Base-by-base conservation (phyloP, 2,329 filamentous ascomycete species). In the Aureobasidium mangrovei region DNA sequence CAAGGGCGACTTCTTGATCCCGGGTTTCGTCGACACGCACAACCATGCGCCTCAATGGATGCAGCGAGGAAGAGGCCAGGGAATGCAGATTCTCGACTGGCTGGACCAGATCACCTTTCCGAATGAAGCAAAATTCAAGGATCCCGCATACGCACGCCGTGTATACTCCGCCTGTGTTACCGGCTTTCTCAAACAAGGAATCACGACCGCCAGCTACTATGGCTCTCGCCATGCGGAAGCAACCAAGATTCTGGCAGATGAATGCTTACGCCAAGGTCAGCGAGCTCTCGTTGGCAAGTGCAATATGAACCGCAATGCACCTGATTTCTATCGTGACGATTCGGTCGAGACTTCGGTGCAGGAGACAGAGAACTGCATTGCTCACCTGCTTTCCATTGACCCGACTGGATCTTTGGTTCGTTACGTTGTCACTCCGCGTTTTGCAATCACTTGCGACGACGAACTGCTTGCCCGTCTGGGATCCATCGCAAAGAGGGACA, bases 11-110 rank as follows among this genome's bases (percentile, higher is more conserved):
- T 81, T 83, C 60, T 65, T 83, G 45, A 75, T 82, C 55, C 80
- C 81, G 0, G 79, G 80, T 41, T 78, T 83, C 60, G 70, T 86
- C 52, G 83, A 86, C 68, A 85, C 82, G 1, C 83, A 86, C 65
- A 84, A 83, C 57, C 83, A 86, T 61, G 83, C 83, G 0, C 82
- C 83, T 2, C 75, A 78, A 65, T 77, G 72, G 70, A 66, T 72
- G 26, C 73, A 74, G 57, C 69, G 73, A 18, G 73, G 73, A 4
- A 63, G 70, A 3, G 73, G 73, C 4, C 70, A 71, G 51, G 71
- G 72, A 5, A 57, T 56, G 12, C 56, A 54, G 18, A 55, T 62
- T 18, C 48, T 54, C 6, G 78, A 84, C 62, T 86, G 83, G 83
- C 72, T 86, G 1, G 72, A 79, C 33, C 65, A 77, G n/a, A 72